Evolutionary conservation across 768 basidiomycete genomes (phyloP), one percentile per base, ranked within the genome.

Genomic region (Cyclocybe aegerita): DNA sequence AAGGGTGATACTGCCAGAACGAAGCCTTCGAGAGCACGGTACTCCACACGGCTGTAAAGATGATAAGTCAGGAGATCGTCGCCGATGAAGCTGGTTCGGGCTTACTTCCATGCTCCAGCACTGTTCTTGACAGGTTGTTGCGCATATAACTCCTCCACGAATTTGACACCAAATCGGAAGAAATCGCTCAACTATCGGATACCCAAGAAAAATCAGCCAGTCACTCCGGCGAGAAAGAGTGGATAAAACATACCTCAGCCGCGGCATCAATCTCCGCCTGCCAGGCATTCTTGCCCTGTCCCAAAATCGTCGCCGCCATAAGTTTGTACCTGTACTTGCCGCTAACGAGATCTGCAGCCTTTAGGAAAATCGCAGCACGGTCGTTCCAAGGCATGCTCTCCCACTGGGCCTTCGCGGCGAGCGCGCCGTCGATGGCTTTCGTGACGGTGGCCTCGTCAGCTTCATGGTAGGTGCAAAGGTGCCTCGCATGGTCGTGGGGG

Each of bases 191-290:
- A 74, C 94, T 85, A 60, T 30, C 34, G 6, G 31, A 29, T 31
- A 50, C 11, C 12, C 4, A 39, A 32, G 5, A 6, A 39, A 7
- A 9, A 14, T 43, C 15, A 43, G 29, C 7, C 16, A 34, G 34
- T 7, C 16, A n/a, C 7, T 29, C 23, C 15, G n/a, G n/a, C n/a
- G 10, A 31, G 32, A 41, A 30, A 31, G 1, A 47, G 38, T 45
- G 32, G 15, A 40, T 2, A 45, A 50, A 12, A 51, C 80, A 38
- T 50, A 92, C 93, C 86, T 99, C 97, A 4, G 97, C 96, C 12
- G 94, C 97, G 48, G 97, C 93, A 67, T 99, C 97, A 55, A 99
- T 98, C 78, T 99, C 97, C 11, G 97, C 97, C 73, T 99, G 97
- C 97, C 97, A 99, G 11, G 80, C 87, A 66, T 98, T 99, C 83